Evolutionary conservation across 805 yeast genomes (phyloP).

Genomic region (Tetrapisispora pingtungensis): DNA sequence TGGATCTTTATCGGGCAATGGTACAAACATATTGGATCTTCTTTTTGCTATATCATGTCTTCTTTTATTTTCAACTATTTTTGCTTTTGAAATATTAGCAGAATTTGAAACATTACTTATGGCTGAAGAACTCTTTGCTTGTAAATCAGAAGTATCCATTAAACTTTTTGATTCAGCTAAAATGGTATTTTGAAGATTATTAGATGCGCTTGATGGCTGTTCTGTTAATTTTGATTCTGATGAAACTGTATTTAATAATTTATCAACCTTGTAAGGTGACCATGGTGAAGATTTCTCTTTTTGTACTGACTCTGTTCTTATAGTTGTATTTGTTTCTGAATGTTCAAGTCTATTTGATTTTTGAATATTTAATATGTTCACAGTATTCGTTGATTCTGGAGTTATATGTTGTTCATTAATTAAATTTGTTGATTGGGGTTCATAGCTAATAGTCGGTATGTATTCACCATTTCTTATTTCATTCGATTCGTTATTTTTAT

Average conservation of each 20-base stretch:
- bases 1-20: conserved; percentile 28
- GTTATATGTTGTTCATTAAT: not conserved
- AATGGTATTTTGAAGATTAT: not conserved
- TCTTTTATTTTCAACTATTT: not conserved
- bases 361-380: not conserved
- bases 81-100: conserved; percentile 3
- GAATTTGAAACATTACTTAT: not conserved
- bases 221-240: not conserved
- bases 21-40: conserved; percentile 28
- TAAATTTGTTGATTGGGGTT: not conserved
- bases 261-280: conserved; percentile 24
- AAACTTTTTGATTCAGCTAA: not conserved
- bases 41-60: conserved; percentile 11
- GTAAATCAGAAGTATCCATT: not conserved
- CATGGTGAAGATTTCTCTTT: conserved; percentile 14
- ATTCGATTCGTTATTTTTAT: too few species aligned
- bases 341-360: not conserved
- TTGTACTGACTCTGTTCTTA: not conserved
- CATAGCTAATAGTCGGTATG: not conserved
- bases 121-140: not conserved
- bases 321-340: not conserved
- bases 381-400: conserved; percentile 1
- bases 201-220: not conserved
- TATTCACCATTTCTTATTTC: not conserved
- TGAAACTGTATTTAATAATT: conserved; percentile 4